phyloP scores from a whole-genome alignment of 768 basidiomycete species.

The Trametes punicea region DNA sequence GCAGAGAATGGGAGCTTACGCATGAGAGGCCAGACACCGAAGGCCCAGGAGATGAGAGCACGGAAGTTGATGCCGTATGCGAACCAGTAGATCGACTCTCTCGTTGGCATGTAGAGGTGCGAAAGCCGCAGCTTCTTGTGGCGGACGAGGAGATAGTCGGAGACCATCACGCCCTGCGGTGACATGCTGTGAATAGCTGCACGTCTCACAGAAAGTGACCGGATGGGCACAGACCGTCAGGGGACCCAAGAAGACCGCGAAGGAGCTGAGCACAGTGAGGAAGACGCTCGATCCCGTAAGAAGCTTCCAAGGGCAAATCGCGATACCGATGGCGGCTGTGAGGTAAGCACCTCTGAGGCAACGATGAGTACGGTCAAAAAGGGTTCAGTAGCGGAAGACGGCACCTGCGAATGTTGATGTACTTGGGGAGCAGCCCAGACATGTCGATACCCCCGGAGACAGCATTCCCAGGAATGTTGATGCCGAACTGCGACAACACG shows the following conservation, averaged over 20 bases:
- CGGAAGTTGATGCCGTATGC: constrained; percentile 26
- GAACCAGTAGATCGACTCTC: constrained; percentile 23
- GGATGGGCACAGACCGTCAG: constrained; percentile 25
- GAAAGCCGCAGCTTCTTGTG: constrained; percentile 18
- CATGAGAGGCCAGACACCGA: constrained; percentile 23
- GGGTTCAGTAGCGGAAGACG: background rate
- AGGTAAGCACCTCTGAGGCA: constrained; percentile 34
- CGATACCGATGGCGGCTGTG: constrained; percentile 26
- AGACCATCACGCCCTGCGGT: constrained; percentile 35
- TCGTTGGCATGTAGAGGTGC: constrained; percentile 23
- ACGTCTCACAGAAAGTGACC: background rate
- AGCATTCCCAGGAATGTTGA: constrained; percentile 26
- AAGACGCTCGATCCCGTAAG: constrained; percentile 35
- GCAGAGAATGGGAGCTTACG: background rate
- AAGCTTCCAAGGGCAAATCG: constrained; percentile 44
- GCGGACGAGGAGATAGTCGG: constrained; percentile 29
- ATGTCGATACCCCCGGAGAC: constrained; percentile 34
- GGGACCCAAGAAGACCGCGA: constrained; percentile 45
- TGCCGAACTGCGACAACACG: constrained; percentile 22
- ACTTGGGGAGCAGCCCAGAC: constrained; percentile 38
- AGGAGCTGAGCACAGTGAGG: constrained; percentile 38
- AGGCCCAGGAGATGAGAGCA: constrained; percentile 23
- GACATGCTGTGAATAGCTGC: background rate
- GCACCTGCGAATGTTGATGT: constrained; percentile 40
- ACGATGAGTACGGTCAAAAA: background rate